phyloP scores from a whole-genome alignment of 2,329 filamentous ascomycete species.

The Cercospora zeina region DNA sequence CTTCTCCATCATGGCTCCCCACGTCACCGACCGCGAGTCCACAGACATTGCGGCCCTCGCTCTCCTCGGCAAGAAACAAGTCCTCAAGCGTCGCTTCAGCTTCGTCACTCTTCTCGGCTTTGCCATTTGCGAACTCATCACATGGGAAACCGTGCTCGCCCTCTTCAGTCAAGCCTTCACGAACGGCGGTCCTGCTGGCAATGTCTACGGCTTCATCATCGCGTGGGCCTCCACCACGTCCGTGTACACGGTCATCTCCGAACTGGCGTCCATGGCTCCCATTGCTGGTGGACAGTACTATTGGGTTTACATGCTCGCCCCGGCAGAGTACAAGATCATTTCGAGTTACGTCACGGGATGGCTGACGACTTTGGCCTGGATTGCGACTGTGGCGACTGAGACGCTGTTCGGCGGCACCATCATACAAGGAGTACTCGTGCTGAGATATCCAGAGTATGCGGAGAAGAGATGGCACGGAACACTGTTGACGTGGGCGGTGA shows the following conservation, averaged over 20 bases:
- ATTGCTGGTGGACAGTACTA: constrained; percentile 51
- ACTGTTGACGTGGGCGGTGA: constrained; percentile 45
- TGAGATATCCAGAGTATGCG: constrained; percentile 43
- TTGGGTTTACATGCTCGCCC: constrained; percentile 51
- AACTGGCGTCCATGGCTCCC: constrained; percentile 51
- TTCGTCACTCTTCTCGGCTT: constrained; percentile 49
- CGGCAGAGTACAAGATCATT: constrained; percentile 44
- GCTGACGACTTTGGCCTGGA: constrained; percentile 48
- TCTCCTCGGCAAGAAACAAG: constrained; percentile 50
- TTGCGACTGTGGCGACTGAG: constrained; percentile 47
- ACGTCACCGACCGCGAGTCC: constrained; percentile 17
- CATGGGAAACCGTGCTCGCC: constrained; percentile 51
- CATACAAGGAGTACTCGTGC: constrained; percentile 45
- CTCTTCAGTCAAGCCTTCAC: constrained; percentile 47
- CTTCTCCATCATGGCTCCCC: constrained; percentile 27
- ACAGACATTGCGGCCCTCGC: constrained; percentile 45
- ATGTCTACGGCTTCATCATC: constrained; percentile 56
- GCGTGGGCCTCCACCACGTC: constrained; percentile 54
- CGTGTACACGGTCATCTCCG: constrained; percentile 50
- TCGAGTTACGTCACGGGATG: constrained; percentile 49
- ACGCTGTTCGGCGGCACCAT: constrained; percentile 47
- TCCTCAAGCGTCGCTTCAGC: constrained; percentile 48
- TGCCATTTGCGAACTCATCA: constrained; percentile 49
- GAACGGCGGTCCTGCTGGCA: constrained; percentile 52
- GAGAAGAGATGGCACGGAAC: constrained; percentile 45